These are phyloP conservation scores for Chaetomidium leptoderma DNA, from an alignment of 495 filamentous ascomycete genomes.

Conservation along the genomic window DNA sequence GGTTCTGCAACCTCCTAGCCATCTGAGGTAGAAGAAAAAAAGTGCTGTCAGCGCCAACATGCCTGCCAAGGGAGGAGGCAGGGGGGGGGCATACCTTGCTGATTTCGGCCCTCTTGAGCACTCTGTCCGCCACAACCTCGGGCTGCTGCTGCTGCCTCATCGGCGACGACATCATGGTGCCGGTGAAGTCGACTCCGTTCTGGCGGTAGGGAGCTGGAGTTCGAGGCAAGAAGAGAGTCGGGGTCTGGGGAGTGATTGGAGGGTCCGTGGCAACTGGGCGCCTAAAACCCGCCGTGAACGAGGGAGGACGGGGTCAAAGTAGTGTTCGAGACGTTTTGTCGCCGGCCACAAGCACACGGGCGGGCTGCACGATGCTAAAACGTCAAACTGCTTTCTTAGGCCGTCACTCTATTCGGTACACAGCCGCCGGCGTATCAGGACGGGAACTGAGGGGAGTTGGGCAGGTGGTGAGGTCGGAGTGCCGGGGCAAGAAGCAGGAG, in stretches of 20 bases:
- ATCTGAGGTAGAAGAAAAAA: slow-evolving; percentile 57
- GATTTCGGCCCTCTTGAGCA: slow-evolving; percentile 69
- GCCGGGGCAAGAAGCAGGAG: slow-evolving; percentile 13
- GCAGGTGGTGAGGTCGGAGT: slow-evolving; percentile 10
- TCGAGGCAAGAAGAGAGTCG: slow-evolving; percentile 26
- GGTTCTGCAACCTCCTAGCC: slow-evolving; percentile 83
- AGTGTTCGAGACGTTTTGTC: not conserved
- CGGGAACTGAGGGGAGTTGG: slow-evolving; percentile 3
- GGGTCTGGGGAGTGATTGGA: slow-evolving; percentile 30
- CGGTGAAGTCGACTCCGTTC: slow-evolving; percentile 15
- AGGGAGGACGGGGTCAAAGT: not conserved
- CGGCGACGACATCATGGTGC: slow-evolving; percentile 50
- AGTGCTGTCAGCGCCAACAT: slow-evolving; percentile 13
- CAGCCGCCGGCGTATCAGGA: slow-evolving; percentile 7
- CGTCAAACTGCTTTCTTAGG: not conserved
- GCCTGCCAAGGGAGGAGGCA: slow-evolving; percentile 7
- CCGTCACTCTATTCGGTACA: slow-evolving; percentile 6
- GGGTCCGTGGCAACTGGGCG: slow-evolving; percentile 18
- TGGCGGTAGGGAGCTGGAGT: slow-evolving; percentile 23
- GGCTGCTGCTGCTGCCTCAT: slow-evolving; percentile 56
- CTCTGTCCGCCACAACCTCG: slow-evolving; percentile 63
- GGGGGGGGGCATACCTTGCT: slow-evolving; percentile 62
- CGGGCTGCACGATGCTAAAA: slow-evolving; percentile 1
- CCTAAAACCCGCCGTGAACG: slow-evolving; percentile 14
- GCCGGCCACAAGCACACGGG: slow-evolving; percentile 8